Evolutionary conservation across 1,139 yeast species (phyloP).

Genomic region (Oligophagozyma castellii): DNA sequence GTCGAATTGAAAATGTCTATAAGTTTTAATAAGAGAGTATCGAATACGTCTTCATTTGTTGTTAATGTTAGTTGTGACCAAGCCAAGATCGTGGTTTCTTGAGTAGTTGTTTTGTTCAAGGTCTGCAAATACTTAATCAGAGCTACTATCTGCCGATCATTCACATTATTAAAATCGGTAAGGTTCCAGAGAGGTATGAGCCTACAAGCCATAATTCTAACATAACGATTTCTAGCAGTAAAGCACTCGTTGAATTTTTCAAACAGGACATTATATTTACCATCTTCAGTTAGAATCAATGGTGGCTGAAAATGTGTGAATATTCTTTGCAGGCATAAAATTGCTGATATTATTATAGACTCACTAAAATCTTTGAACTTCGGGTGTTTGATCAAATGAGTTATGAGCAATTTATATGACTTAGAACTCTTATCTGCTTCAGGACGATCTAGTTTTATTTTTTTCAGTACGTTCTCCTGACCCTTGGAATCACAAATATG

Average conservation of each 20-base stretch:
- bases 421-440: slow-evolving; percentile 9
- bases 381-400: slow-evolving; percentile 11
- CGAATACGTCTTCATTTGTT: slow-evolving; percentile 20
- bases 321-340: slow-evolving; percentile 34
- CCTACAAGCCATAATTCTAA: slow-evolving; percentile 34
- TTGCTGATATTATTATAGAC: slow-evolving; percentile 28
- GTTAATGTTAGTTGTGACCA: slow-evolving; percentile 21
- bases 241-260: slow-evolving; percentile 18
- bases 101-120: slow-evolving; percentile 7
- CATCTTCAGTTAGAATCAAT: slow-evolving; percentile 7
- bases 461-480: slow-evolving; percentile 9
- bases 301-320: slow-evolving; percentile 39
- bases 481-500: slow-evolving; percentile 28
- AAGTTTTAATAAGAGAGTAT: slow-evolving; percentile 19
- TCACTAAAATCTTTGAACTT: slow-evolving; percentile 14
- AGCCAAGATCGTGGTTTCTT: slow-evolving; percentile 17
- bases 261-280: slow-evolving; percentile 9
- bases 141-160: slow-evolving; percentile 16
- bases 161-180: slow-evolving; percentile 11
- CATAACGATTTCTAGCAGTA: slow-evolving; percentile 33
- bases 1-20: slow-evolving; percentile 21
- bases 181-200: slow-evolving; percentile 22
- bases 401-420: slow-evolving; percentile 17
- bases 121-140: slow-evolving; percentile 16
- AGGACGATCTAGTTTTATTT: slow-evolving; percentile 23